Evolutionary conservation across 2,329 filamentous ascomycete species (phyloP).

Genomic region (Scedosporium minutisporum): DNA sequence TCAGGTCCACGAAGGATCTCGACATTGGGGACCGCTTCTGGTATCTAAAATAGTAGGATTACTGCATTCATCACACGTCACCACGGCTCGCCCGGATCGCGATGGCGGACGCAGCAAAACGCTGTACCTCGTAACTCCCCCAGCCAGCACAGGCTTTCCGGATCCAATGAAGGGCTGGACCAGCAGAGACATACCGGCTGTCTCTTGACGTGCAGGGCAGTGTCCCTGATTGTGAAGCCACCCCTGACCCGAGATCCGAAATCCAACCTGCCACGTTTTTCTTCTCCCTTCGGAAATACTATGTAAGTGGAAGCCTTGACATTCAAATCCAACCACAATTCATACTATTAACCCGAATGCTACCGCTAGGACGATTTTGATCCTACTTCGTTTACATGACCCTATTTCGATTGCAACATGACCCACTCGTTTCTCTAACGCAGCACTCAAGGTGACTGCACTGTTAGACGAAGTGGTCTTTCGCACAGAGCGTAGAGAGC

Average conservation of each 20-base stretch:
- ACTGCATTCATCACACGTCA: not conserved
- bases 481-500: not conserved
- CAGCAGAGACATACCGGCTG: not conserved
- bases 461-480: not conserved
- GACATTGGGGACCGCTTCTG: not conserved
- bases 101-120: not conserved
- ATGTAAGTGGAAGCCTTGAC: not conserved
- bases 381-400: not conserved
- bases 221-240: not conserved
- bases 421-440: not conserved
- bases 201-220: not conserved
- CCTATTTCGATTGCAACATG: not conserved
- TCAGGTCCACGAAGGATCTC: too few relatives aligned
- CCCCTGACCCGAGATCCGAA: conserved; percentile 1
- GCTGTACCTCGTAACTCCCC: not conserved
- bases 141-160: not conserved
- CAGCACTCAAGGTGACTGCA: not conserved
- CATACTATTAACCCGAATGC: not conserved
- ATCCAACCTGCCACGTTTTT: not conserved
- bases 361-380: not conserved
- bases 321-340: not conserved
- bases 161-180: not conserved
- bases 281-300: not conserved
- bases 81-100: not conserved
- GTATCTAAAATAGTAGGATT: not conserved